Evolutionary conservation across 148 eudicot genomes (phyloP), one percentile per base, ranked within the genome.

Genomic region (Chenopodium album): DNA sequence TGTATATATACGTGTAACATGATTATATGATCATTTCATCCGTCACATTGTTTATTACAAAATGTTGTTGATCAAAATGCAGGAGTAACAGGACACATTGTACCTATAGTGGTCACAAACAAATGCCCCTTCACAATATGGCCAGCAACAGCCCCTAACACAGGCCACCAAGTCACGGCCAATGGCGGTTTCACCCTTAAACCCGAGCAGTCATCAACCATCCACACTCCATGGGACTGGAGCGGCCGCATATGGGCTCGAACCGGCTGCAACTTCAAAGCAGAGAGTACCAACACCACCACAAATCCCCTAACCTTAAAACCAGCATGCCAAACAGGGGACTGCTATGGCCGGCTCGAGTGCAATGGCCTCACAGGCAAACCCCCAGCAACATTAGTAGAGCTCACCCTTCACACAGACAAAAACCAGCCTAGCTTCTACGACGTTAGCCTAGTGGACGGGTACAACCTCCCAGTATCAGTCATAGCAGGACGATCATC

Each of bases 161-260:
- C 82, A 26, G 98, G 96, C 79, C 92, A 91, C 23, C 86, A 89
- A 4, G 81, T 90, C 28, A 77, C 92, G 17, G 94, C 88, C 77
- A 83, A 86, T 12, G 94, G 95, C 0, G 96, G 94, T 4, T 94
- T 94, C 87, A 81, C 60, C 84, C 92, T 94, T 13, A 84, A 86
- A 0, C 52, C 90, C 9, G 90, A 85, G 47, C 83, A 82, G 46
- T 78, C 83, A 47, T 52, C 73, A 17, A 54, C 10, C 67, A 52
- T 90, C 80, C 85, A 82, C 28, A 88, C 90, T 46, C 97, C 94
- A 0, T 91, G 89, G 31, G 80, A 90, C 64, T 91, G 94, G 97
- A 87, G 79, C n/a, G 93, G 93, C 46, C 90, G 94, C 1, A 80
- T 93, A 2, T 93, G 97, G 97, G 97, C 94, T 3, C 77, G 97